Conservation (phyloP, 2,329 filamentous ascomycete species). For the Trichoderma citrinoviride region DNA sequence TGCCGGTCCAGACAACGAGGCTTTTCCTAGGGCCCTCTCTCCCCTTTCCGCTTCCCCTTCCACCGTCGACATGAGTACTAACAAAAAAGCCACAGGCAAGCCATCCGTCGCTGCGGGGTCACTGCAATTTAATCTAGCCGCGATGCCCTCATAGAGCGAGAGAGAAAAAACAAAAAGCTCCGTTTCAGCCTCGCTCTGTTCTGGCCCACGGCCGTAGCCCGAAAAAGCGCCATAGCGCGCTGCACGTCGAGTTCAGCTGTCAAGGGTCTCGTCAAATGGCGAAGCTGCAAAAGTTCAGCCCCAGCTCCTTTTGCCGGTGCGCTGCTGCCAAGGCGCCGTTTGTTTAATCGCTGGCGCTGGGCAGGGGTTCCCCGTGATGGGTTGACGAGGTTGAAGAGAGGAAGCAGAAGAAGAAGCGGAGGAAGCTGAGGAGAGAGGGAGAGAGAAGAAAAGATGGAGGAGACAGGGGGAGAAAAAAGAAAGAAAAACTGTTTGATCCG, state of each 20-base stretch:
- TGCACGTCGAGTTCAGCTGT: slow-evolving; percentile 18
- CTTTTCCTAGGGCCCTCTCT: background rate
- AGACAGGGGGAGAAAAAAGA: background rate
- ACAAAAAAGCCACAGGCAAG: background rate
- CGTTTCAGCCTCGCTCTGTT: slow-evolving; percentile 15
- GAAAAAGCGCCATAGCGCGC: slow-evolving; percentile 6
- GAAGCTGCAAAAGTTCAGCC: background rate
- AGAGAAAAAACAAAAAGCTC: background rate
- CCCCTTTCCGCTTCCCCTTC: background rate
- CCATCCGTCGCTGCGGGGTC: background rate
- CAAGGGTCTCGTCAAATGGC: slow-evolving; percentile 21
- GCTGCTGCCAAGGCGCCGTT: slow-evolving; percentile 9
- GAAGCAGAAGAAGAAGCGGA: background rate
- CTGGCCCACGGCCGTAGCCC: background rate
- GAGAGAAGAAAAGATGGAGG: background rate
- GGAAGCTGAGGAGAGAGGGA: background rate
- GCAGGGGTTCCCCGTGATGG: slow-evolving; percentile 18
- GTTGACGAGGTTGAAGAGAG: slow-evolving; percentile 1
- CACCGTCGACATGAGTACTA: background rate
- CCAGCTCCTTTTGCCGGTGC: background rate
- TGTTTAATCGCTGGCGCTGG: background rate
- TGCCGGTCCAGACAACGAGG: background rate
- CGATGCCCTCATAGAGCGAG: background rate
- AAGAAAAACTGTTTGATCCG: background rate
- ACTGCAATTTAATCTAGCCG: background rate